Evolutionary conservation across 108 stramenopile genomes (phyloP), one percentile per base, ranked within the genome.

Genomic region (Fistulifera solaris): DNA sequence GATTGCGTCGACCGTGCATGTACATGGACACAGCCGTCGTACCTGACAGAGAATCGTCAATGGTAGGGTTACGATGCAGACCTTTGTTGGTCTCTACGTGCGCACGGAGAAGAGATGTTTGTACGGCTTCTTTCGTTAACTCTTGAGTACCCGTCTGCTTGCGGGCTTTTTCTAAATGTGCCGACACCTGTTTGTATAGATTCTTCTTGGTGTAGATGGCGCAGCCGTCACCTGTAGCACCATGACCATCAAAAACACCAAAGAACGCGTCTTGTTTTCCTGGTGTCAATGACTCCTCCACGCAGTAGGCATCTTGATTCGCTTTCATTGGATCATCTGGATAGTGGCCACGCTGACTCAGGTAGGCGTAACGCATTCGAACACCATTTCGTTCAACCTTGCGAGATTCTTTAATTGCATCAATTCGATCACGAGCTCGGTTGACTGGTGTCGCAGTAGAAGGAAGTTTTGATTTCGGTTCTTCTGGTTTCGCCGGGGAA

Each of bases 11-110:
- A 11, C 94, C 96, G 26, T 94, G 89, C 48, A 96, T 38, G 43
- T 85, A 79, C 7, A 69, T 70, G 4, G 90, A 87, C 56, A 96
- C 89, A 24, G 94, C 71, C 12, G 98, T 99, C 12, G 94, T 94
- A 3, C 98, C 98, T 16, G 87, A 83, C 39, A 92, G 62, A 27
- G 93, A 78, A 63, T 96, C 98, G 59, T 99, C 98, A 21, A 99
- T 26, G 19, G 54, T 43, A 10, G 57, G 62, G 41, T 64, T 68
- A 10, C 62, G 42, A 55, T 79, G 85, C 80, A 94, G 73, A 19
- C 53, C 48, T 13, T 64, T 47, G 64, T 95, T 95, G 62, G 71
- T 72, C 13, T 72, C 73, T 1, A 86, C 58, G 55, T 95, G 92
- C 3, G 79, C 72, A 40, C 67, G 68, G 49, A 54, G 49, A 19